Evolutionary conservation across 306 rosid species (phyloP).

Genomic region (Dryas alaskensis): DNA sequence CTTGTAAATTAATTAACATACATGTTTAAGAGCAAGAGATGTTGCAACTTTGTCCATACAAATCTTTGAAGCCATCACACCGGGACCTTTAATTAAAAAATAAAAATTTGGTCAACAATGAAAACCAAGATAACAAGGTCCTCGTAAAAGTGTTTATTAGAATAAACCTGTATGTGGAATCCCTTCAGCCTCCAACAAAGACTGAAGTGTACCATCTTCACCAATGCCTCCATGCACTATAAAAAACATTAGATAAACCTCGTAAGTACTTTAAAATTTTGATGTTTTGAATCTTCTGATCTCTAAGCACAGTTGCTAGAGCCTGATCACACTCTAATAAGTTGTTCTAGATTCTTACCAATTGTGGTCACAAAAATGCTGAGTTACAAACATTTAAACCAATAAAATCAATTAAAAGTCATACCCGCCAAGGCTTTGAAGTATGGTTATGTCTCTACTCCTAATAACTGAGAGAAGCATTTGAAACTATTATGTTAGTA

Average conservation of each 20-base stretch:
- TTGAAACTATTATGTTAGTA: not conserved
- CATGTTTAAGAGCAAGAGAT: conserved; percentile 72
- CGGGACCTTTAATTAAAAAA: conserved; percentile 63
- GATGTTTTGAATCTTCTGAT: conserved; percentile 3
- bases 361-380: not conserved
- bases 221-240: conserved; percentile 99
- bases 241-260: conserved; percentile 28
- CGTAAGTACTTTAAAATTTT: conserved; percentile 7
- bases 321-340: not conserved
- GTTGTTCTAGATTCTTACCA: not conserved
- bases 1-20: conserved; percentile 34
- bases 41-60: conserved; percentile 98
- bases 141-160: conserved; percentile 7
- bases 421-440: not conserved
- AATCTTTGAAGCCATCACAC: conserved; percentile 69
- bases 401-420: not conserved
- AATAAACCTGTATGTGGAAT: conserved; percentile 81
- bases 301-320: not conserved
- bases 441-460: not conserved
- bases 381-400: not conserved
- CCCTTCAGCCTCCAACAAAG: conserved; percentile 76
- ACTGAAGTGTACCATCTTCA: conserved; percentile 94
- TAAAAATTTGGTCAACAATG: not conserved
- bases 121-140: conserved; percentile 16
- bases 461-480: not conserved